A percentile compares a stretch with the other conserved stretches of the same genome.
These are phyloP conservation scores for Dorcoceras hygrometricum DNA, from an alignment of 257 asterid genomes.

Conservation along the genomic window DNA sequence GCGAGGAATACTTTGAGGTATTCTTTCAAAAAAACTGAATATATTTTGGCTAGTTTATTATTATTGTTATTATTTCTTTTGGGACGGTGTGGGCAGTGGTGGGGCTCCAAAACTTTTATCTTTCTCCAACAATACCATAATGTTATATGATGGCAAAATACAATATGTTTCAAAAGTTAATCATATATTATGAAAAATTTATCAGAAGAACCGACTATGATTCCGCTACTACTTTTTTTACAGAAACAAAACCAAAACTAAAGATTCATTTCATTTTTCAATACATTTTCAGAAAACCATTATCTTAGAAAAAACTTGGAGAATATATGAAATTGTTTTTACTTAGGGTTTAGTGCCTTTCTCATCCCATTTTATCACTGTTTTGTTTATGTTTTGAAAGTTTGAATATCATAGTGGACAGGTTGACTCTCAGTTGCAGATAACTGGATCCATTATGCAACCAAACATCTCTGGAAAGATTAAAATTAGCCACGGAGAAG, in stretches of 20 bases:
- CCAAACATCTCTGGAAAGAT: slow-evolving; percentile 96
- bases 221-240: not conserved
- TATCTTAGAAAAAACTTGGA: not conserved
- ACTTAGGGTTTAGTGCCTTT: not conserved
- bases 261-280: too few relatives aligned
- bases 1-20: slow-evolving; percentile 91
- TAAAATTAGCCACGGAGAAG: slow-evolving; percentile 95
- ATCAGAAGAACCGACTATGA: not conserved
- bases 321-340: not conserved
- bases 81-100: too few relatives aligned
- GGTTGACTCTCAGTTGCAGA: slow-evolving; percentile 92
- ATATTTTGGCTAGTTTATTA: too few relatives aligned
- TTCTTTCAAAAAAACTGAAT: slow-evolving; percentile 1
- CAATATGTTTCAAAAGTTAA: not conserved
- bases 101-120: too few relatives aligned
- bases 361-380: slow-evolving; percentile 3
- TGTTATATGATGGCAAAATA: not conserved
- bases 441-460: slow-evolving; percentile 90
- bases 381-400: slow-evolving; percentile 29
- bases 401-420: slow-evolving; percentile 69
- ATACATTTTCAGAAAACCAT: not conserved
- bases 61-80: too few relatives aligned
- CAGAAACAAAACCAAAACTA: not conserved
- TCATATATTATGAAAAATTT: too few relatives aligned
- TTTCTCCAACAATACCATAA: not conserved